Percentiles rank a stretch among this genome's conserved stretches.
Evolutionary conservation across 2,329 filamentous ascomycete species (phyloP).

Genomic region (Microdochium bolleyi): DNA sequence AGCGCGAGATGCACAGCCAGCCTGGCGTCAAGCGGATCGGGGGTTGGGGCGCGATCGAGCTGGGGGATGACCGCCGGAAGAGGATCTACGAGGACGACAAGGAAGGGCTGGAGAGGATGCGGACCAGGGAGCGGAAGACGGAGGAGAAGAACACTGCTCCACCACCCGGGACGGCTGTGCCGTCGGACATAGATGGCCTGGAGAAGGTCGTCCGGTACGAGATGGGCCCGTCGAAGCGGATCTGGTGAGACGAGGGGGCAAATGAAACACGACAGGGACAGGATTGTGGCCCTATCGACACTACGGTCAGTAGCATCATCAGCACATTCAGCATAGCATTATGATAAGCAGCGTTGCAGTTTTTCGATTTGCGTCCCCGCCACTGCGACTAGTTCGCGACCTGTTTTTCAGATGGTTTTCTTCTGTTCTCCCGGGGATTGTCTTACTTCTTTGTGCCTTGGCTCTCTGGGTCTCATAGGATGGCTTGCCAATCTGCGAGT

Average conservation of each 20-base stretch:
- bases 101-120: conserved; percentile 56
- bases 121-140: conserved; percentile 55
- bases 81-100: conserved; percentile 84
- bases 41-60: conserved; percentile 77
- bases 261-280: no score
- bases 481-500: no score
- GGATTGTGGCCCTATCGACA: no score
- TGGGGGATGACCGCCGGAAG: conserved; percentile 76
- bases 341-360: no score
- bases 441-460: no score
- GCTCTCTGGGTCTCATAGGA: no score
- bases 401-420: no score
- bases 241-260: conserved; percentile 55
- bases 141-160: conserved; percentile 45
- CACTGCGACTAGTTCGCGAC: no score
- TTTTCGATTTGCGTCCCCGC: no score
- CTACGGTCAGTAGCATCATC: no score
- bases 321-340: no score
- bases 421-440: no score
- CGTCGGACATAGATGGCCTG: conserved; percentile 31
- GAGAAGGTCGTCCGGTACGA: conserved; percentile 70
- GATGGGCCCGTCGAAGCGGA: conserved; percentile 84
- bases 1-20: conserved; percentile 53
- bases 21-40: conserved; percentile 64
- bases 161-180: background rate